Conservation (phyloP, 768 basidiomycete species). For the Rhizopogon salebrosus region DNA sequence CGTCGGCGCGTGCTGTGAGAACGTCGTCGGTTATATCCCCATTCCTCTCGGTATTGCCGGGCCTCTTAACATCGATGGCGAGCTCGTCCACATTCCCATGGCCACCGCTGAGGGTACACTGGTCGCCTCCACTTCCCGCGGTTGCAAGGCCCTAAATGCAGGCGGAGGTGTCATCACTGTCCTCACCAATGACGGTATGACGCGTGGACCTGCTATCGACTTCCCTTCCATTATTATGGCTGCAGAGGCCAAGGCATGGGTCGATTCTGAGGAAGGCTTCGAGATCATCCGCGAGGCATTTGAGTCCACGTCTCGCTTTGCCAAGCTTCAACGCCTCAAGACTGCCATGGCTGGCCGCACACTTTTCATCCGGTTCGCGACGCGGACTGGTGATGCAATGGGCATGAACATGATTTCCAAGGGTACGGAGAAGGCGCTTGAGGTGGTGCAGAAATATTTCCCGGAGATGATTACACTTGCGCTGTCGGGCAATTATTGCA, state of each 20-base stretch:
- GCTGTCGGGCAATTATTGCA: slow-evolving; percentile 96
- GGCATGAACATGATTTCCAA: slow-evolving; percentile 99
- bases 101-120: slow-evolving; percentile 99
- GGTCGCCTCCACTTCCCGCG: slow-evolving; percentile 94
- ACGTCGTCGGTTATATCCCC: slow-evolving; percentile 96
- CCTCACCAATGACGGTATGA: slow-evolving; percentile 91
- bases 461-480: slow-evolving; percentile 90
- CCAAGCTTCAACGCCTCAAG: slow-evolving; percentile 80
- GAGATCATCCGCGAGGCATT: slow-evolving; percentile 75
- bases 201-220: slow-evolving; percentile 96
- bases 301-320: slow-evolving; percentile 92
- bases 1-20: slow-evolving; percentile 96
- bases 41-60: slow-evolving; percentile 95
- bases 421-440: slow-evolving; percentile 93
- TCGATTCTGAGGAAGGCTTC: slow-evolving; percentile 79
- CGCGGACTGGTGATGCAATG: slow-evolving; percentile 97
- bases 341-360: slow-evolving; percentile 90
- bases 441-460: slow-evolving; percentile 69
- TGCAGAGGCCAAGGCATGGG: slow-evolving; percentile 83
- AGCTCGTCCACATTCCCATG: slow-evolving; percentile 90
- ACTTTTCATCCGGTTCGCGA: slow-evolving; percentile 89
- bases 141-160: slow-evolving; percentile 95
- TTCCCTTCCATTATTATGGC: slow-evolving; percentile 81
- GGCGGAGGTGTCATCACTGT: slow-evolving; percentile 96
- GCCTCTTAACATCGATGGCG: slow-evolving; percentile 86